Base-by-base conservation (phyloP, 2,329 filamentous ascomycete species). In the Albifimbria verrucaria region DNA sequence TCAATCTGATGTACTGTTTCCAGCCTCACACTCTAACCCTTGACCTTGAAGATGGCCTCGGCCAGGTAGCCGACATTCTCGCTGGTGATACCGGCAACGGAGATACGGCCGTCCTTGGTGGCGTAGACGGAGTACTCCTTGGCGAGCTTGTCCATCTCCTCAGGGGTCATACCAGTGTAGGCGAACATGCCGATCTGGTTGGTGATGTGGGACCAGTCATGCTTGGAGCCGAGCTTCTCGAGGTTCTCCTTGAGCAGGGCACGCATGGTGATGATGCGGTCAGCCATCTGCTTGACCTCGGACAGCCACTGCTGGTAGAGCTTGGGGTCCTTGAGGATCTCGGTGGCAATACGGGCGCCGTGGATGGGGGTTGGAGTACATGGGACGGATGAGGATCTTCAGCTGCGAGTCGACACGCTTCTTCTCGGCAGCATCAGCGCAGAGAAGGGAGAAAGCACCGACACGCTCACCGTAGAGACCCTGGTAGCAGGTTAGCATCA, bases 121-220 rank as follows among this genome's bases (percentile, higher is more conserved):
- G 92, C 93, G 72, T 99, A 99, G 65, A 99, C 93, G 56, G 91
- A 96, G 82, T 94, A 90, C 80, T 97, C 90, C 80, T 95, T 92
- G 62, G 92, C 90, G 57, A 99, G 81, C 66, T 78, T 79, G 52
- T 93, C 89, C 90, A 97, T 97, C 79, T 97, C 89, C 76, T 93
- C 87, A 52, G 92, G 79, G 65, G 81, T 93, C 66, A 99, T 79
- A 57, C 94, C 94, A 50, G 94, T 99, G 83, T 96, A 99, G 64
- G 94, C 93, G 70, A 99, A 99, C 94, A 99, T 99, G 78, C 94
- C 94, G 67, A 99, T 99, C 84, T 96, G 91, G 76, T 82, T 92
- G 63, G 94, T 97, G 77, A 99, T 99, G 82, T 99, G 94, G 72
- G 88, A 90, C 94, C 94, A 99, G 80, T 97, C 90, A 76, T 95